Percentiles rank a stretch among this genome's conserved stretches.
Evolutionary conservation across 2,329 filamentous ascomycete species (phyloP).

Genomic region (Fusarium buxicola): DNA sequence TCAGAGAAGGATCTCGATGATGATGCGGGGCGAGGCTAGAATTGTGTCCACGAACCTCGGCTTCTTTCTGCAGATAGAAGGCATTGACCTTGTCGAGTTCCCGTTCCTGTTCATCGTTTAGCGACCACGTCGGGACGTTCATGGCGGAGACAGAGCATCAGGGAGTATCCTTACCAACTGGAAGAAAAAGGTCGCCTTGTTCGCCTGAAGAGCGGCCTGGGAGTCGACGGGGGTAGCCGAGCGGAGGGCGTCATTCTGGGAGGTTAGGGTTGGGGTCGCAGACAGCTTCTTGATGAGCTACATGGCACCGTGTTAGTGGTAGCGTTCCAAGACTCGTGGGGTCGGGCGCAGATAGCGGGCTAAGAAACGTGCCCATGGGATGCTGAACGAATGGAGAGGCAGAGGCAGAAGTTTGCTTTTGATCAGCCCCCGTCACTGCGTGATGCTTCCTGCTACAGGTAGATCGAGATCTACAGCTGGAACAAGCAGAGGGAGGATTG

Average conservation of each 20-base stretch:
- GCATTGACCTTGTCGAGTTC: conserved; percentile 98
- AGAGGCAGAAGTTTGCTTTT: conserved; percentile 32
- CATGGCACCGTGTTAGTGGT: conserved; percentile 43
- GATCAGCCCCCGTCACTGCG: conserved; percentile 31
- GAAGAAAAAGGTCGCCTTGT: conserved; percentile 99
- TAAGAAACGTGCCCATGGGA: conserved; percentile 37
- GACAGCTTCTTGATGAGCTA: conserved; percentile 99
- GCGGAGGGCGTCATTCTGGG: conserved; percentile 74
- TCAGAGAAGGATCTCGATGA: conserved; percentile 24
- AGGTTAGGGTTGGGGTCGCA: conserved; percentile 84
- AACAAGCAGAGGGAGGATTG: conserved; percentile 22
- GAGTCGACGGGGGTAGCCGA: conserved; percentile 70
- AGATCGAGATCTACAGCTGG: conserved; percentile 29
- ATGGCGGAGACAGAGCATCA: conserved; percentile 37
- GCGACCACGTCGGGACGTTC: conserved; percentile 47
- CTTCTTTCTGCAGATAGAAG: conserved; percentile 98
- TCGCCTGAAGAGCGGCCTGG: conserved; percentile 92
- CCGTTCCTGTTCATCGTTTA: conserved; percentile 77
- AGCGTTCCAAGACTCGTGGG: conserved; percentile 24
- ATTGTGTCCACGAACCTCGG: conserved; percentile 74
- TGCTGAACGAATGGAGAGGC: conserved; percentile 36
- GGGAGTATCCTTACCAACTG: conserved; percentile 75
- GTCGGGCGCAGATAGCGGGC: conserved; percentile 26
- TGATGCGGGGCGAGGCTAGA: not conserved
- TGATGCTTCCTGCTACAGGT: conserved; percentile 15